phyloP scores from a whole-genome alignment of 139 green algal species.

The Trebouxia sp. region DNA sequence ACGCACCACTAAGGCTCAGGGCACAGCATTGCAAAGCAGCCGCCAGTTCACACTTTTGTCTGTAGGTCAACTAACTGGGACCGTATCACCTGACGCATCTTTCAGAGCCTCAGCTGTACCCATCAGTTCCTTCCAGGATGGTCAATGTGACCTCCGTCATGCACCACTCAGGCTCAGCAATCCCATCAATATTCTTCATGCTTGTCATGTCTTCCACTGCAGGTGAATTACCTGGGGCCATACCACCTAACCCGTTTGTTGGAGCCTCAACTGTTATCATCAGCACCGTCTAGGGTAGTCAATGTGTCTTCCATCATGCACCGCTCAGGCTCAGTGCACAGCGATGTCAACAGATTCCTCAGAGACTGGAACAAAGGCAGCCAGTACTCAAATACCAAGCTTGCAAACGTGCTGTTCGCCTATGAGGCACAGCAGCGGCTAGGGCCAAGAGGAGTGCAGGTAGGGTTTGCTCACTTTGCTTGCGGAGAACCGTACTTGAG shows the following conservation, averaged over 20 bases:
- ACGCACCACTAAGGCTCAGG: too few species aligned
- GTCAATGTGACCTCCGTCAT: too few species aligned
- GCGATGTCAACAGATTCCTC: background rate
- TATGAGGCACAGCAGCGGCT: slow-evolving; percentile 49
- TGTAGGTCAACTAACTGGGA: slow-evolving; percentile 73
- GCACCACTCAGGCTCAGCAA: too few species aligned
- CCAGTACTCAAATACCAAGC: slow-evolving; percentile 40
- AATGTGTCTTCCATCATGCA: slow-evolving; percentile 59
- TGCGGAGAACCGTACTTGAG: too few species aligned
- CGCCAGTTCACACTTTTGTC: background rate
- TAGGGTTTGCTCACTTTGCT: background rate
- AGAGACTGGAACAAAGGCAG: slow-evolving; percentile 11
- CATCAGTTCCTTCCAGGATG: too few species aligned
- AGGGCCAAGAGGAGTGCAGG: slow-evolving; percentile 43
- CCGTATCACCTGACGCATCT: too few species aligned
- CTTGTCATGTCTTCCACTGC: background rate
- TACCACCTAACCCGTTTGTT: slow-evolving; percentile 77
- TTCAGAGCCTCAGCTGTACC: too few species aligned
- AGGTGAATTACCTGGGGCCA: slow-evolving; percentile 74
- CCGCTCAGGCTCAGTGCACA: slow-evolving; percentile 35
- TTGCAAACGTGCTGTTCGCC: slow-evolving; percentile 64
- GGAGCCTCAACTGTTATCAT: slow-evolving; percentile 43
- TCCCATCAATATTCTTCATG: background rate
- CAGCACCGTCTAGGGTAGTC: slow-evolving; percentile 47
- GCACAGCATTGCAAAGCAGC: too few species aligned